Conservation (phyloP, 2,329 filamentous ascomycete genomes). For the Alternaria arborescens region DNA sequence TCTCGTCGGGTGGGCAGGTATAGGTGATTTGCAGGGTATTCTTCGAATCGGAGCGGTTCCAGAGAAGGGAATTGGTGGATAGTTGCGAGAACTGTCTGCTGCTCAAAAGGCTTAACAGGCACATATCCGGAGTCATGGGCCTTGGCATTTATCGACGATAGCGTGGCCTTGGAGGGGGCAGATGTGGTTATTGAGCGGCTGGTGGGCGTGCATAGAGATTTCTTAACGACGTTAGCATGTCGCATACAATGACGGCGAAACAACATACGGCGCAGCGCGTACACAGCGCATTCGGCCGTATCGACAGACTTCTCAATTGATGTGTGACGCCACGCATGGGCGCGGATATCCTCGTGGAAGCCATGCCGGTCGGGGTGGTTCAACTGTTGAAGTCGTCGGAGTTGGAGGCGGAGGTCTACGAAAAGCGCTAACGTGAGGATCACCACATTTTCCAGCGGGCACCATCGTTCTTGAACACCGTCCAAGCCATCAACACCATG, state of each 20-base stretch:
- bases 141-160: constrained; percentile 53
- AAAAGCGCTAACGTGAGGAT: constrained; percentile 15
- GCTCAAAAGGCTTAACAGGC: constrained; percentile 41
- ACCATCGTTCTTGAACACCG: constrained; percentile 10
- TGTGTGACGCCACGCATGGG: constrained; percentile 48
- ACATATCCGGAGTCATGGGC: constrained; percentile 48
- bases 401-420: constrained; percentile 38
- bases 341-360: constrained; percentile 49
- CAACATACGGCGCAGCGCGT: constrained; percentile 60
- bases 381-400: constrained; percentile 32
- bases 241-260: constrained; percentile 50
- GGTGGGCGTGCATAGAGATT: constrained; percentile 34
- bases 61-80: constrained; percentile 90
- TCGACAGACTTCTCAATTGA: constrained; percentile 41
- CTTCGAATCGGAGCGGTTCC: constrained; percentile 79
- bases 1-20: constrained; percentile 87
- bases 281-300: constrained; percentile 49
- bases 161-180: constrained; percentile 65
- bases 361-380: constrained; percentile 48
- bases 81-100: constrained; percentile 75
- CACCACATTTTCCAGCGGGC: constrained; percentile 32
- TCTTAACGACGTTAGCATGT: constrained; percentile 35
- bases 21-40: constrained; percentile 84
- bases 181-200: constrained; percentile 52
- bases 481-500: constrained; percentile 37